phyloP scores from a whole-genome alignment of 108 stramenopile genomes.

The Parietichytrium sp. region DNA sequence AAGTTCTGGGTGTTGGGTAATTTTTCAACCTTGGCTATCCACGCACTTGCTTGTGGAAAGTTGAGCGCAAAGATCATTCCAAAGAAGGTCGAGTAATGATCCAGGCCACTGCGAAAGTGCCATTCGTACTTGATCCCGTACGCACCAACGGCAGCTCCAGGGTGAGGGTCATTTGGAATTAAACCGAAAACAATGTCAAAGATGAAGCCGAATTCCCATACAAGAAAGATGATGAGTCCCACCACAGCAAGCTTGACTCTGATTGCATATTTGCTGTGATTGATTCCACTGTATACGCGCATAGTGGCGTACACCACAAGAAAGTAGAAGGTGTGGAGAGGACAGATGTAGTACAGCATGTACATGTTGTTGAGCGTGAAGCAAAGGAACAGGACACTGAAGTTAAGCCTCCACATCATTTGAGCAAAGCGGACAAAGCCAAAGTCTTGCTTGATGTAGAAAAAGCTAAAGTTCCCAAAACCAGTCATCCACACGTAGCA shows the following conservation, averaged over 20 bases:
- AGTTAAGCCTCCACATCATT: conserved; percentile 97
- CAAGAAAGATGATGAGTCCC: conserved; percentile 74
- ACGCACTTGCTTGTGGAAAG: conserved; percentile 80
- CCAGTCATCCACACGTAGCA: conserved; percentile 99
- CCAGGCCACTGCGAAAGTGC: conserved; percentile 89
- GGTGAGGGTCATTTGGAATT: conserved; percentile 69
- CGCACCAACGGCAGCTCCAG: conserved; percentile 73
- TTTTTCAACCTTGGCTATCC: conserved; percentile 77
- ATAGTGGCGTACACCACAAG: conserved; percentile 88
- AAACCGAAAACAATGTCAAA: conserved; percentile 77
- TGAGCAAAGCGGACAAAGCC: conserved; percentile 81
- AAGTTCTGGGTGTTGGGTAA: conserved; percentile 53
- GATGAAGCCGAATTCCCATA: conserved; percentile 80
- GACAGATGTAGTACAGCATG: conserved; percentile 96
- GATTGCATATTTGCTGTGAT: conserved; percentile 83
- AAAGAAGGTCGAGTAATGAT: conserved; percentile 90
- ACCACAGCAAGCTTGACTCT: conserved; percentile 76
- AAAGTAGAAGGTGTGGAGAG: conserved; percentile 94
- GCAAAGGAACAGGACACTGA: conserved; percentile 85
- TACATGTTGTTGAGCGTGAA: conserved; percentile 85
- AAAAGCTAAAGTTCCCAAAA: conserved; percentile 91
- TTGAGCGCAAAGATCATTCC: conserved; percentile 95
- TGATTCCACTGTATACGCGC: conserved; percentile 68
- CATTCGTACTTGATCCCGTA: conserved; percentile 83
- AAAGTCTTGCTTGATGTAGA: conserved; percentile 86